These are phyloP conservation scores for Phaseolus coccineus DNA, from an alignment of 331 rosid genomes.

Conservation along the genomic window DNA sequence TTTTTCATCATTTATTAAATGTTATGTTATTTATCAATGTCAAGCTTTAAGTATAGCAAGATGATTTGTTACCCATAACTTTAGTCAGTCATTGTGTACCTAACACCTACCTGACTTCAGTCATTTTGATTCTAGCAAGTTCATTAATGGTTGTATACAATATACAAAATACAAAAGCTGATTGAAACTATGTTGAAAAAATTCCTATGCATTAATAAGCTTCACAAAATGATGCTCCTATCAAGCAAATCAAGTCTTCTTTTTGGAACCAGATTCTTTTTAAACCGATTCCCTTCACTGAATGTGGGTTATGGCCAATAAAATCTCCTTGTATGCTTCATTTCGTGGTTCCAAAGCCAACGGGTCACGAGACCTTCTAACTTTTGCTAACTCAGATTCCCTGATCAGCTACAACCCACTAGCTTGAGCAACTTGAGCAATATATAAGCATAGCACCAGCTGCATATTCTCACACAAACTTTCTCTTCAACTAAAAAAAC, in stretches of 20 bases:
- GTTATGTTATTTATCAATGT: background rate
- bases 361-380: conserved; percentile 51
- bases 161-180: background rate
- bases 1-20: background rate
- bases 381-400: conserved; percentile 55
- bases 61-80: background rate
- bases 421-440: conserved; percentile 43
- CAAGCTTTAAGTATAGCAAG: background rate
- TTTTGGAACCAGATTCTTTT: conserved; percentile 48
- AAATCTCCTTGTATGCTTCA: conserved; percentile 45
- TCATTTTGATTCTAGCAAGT: conserved; percentile 24
- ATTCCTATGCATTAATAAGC: background rate
- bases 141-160: background rate
- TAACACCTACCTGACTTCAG: conserved; percentile 6
- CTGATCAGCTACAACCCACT: conserved; percentile 50
- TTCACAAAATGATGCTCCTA: background rate
- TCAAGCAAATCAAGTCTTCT: conserved; percentile 9
- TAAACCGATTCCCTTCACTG: conserved; percentile 48
- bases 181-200: background rate
- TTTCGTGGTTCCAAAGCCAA: conserved; percentile 60
- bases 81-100: background rate
- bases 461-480: conserved; percentile 47
- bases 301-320: conserved; percentile 32
- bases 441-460: conserved; percentile 43
- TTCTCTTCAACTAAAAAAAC: conserved; percentile 22